These are phyloP conservation scores for Phytophthora quininea DNA, from an alignment of 352 stramenopile species.

Conservation along the genomic window DNA sequence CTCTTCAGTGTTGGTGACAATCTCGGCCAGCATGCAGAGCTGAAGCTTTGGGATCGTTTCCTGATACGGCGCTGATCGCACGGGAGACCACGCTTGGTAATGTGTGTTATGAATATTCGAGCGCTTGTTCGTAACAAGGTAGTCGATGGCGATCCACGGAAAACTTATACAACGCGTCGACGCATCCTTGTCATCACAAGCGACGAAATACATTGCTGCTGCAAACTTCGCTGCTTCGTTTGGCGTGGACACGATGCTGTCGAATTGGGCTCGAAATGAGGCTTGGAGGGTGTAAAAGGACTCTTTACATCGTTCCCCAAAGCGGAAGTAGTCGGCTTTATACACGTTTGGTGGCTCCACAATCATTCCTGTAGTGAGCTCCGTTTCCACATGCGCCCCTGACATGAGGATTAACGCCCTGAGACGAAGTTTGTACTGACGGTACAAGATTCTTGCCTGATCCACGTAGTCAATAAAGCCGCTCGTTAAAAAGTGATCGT, in stretches of 20 bases:
- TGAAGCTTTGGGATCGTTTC: conserved; percentile 62
- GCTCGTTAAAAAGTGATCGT: conserved; percentile 55
- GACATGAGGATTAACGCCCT: conserved; percentile 63
- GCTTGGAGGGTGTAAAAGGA: conserved; percentile 56
- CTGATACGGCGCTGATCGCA: conserved; percentile 25
- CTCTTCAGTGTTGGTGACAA: conserved; percentile 52
- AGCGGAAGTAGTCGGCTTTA: conserved; percentile 81
- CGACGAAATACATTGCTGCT: conserved; percentile 73
- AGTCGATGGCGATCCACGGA: conserved; percentile 71
- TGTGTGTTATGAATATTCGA: conserved; percentile 12
- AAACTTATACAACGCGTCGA: conserved; percentile 62
- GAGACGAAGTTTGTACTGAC: conserved; percentile 69
- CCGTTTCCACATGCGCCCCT: conserved; percentile 61
- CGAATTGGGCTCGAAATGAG: conserved; percentile 59
- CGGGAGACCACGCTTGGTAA: conserved; percentile 36
- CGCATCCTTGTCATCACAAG: conserved; percentile 52
- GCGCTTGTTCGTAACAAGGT: conserved; percentile 52
- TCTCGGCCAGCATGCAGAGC: conserved; percentile 61
- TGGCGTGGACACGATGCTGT: conserved; percentile 17
- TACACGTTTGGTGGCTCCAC: conserved; percentile 61
- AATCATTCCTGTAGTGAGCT: conserved; percentile 80
- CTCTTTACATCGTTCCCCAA: conserved; percentile 75
- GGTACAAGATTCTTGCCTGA: conserved; percentile 53
- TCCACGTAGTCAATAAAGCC: conserved; percentile 59
- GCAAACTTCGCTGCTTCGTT: conserved; percentile 50